Conservation (phyloP, 2,329 filamentous ascomycete genomes). For the Fusarium metavorans region DNA sequence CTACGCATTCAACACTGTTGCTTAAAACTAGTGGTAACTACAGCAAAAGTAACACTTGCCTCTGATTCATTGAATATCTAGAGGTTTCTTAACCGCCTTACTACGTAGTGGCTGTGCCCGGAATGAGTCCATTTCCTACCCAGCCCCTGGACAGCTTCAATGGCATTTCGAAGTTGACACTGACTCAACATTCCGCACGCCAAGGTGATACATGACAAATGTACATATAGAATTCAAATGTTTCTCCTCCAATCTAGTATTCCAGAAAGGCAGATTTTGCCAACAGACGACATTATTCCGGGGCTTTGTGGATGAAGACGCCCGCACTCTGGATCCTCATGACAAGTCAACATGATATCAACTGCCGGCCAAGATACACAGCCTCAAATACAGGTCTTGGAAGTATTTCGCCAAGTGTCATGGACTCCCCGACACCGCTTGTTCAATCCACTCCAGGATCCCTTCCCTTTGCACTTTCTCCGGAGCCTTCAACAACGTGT, state of each 20-base stretch:
- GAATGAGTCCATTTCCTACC: neutral
- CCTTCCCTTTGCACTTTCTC: slow-evolving; percentile 7
- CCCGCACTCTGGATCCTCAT: neutral
- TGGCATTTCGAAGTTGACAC: neutral
- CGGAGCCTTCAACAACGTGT: slow-evolving; percentile 19
- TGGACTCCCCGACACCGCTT: slow-evolving; percentile 2
- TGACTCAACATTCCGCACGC: neutral
- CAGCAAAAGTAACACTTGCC: neutral
- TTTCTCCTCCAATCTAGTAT: neutral
- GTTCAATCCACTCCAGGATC: slow-evolving; percentile 31
- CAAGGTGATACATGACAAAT: neutral
- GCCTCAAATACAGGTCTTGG: neutral
- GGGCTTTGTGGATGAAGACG: neutral
- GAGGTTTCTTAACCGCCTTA: neutral
- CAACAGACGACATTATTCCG: neutral
- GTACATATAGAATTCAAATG: neutral
- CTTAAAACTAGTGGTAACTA: neutral
- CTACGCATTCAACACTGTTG: neutral
- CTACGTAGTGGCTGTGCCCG: too few relatives aligned
- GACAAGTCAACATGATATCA: neutral
- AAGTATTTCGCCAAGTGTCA: neutral
- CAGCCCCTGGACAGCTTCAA: neutral
- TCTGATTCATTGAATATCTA: neutral
- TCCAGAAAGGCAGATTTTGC: neutral
- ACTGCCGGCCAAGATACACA: neutral